These are phyloP conservation scores for Agrostemma githago DNA, from an alignment of 148 eudicot genomes.

Conservation along the genomic window DNA sequence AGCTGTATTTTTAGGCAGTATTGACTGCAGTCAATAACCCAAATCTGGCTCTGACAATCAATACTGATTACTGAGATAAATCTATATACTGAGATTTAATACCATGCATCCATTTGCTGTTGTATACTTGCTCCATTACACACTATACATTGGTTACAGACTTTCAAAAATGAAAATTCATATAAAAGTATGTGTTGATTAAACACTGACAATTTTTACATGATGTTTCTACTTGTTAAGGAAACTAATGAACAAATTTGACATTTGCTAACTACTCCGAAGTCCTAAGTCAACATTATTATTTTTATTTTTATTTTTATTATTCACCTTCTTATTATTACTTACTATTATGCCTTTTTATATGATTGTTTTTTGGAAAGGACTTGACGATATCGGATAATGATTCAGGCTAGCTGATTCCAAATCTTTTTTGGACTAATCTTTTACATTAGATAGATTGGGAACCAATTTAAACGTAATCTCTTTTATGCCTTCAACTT, in stretches of 20 bases:
- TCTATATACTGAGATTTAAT: not conserved
- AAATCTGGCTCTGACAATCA: not conserved
- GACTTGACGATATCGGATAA: no score
- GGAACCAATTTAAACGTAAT: not conserved
- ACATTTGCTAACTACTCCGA: no score
- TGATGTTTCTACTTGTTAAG: no score
- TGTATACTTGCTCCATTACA: not conserved
- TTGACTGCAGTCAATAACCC: not conserved
- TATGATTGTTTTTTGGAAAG: no score
- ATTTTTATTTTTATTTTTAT: no score
- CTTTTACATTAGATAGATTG: not conserved
- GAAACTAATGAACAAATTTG: no score
- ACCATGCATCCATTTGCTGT: not conserved
- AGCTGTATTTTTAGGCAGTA: not conserved
- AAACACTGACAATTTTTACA: not conserved
- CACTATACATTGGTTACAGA: not conserved
- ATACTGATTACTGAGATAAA: not conserved
- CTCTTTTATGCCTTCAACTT: not conserved
- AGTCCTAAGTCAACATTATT: no score
- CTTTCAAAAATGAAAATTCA: not conserved
- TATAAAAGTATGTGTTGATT: not conserved
- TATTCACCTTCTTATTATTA: no score
- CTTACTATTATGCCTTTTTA: no score
- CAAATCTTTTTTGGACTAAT: no score
- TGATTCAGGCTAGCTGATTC: no score